A percentile compares a stretch with the other conserved stretches of the same genome.
These are phyloP conservation scores for Pachysandra terminalis DNA, from an alignment of 164 flowering plant genomes.

Conservation along the genomic window DNA sequence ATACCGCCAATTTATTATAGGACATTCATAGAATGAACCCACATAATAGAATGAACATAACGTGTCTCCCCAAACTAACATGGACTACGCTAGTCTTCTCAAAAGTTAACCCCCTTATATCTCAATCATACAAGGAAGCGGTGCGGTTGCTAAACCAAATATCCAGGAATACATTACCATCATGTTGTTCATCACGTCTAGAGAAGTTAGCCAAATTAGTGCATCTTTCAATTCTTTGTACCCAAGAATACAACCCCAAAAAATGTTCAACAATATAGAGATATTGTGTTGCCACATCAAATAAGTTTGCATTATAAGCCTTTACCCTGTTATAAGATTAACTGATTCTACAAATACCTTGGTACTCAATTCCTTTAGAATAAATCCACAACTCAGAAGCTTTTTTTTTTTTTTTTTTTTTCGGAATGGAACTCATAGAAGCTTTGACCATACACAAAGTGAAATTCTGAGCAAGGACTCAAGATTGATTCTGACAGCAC, in stretches of 20 bases:
- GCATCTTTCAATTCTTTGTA: background rate
- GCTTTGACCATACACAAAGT: background rate
- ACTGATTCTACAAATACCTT: background rate
- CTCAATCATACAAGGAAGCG: background rate
- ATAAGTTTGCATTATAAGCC: background rate
- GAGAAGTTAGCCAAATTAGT: background rate
- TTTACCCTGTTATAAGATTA: no score
- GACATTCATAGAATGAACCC: background rate
- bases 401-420: no score
- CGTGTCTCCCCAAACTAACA: background rate
- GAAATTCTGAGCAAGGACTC: background rate
- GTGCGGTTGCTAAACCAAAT: background rate
- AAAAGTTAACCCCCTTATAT: background rate
- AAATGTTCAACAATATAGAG: background rate
- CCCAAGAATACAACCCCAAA: background rate
- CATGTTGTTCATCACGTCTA: background rate
- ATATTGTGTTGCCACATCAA: background rate
- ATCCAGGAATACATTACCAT: background rate
- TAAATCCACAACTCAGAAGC: background rate
- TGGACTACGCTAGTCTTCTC: background rate
- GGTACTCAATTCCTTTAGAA: background rate
- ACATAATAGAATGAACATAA: background rate
- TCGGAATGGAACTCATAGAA: no score
- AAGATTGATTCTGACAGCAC: background rate
- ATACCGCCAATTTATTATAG: background rate